Evolutionary conservation across 148 eudicot species (phyloP), one percentile per base, ranked within the genome.

Genomic region (Nepenthes mirabilis): DNA sequence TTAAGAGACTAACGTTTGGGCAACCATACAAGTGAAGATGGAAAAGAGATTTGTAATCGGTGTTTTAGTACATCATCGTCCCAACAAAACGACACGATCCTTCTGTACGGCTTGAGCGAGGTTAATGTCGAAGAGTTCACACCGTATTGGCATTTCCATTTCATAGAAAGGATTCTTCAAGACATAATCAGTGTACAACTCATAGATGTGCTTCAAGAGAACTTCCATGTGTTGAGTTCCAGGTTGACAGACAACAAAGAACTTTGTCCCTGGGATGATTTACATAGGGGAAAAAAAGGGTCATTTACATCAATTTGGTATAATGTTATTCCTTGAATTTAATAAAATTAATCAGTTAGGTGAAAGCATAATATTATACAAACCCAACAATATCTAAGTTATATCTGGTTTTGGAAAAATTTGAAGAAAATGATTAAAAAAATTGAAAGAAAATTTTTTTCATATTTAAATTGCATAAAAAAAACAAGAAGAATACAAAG

Each of bases 71-170:
- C 49, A 64, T 88, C 70, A 91, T 73, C 98, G 77, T 9, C 84
- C 94, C 43, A 91, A 62, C 66, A 83, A 69, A n/a, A 82, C 77
- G 52, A 88, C 84, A 6, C 94, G 90, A 67, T 88, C 96, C 68
- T 83, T 91, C 65, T 76, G 96, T 53, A 91, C 82, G 33, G 88
- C 88, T 62, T 88, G 96, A 13, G 90, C 63, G 55, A 91, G 75
- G 71, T 85, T 88, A 60, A 83, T 75, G 63, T 88, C 98, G 55
- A 91, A 91, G 48, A 85, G 91, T 82, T 91, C 98, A 62, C 98
- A 91, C 9, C 98, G 79, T 52, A 91, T 91, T 23, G 98, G 98
- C 98, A 91, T 91, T 77, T 91, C 98, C 94, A 91, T 83, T 66
- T 91, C 96, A 69, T 88, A 91, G 73, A 88, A 91, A 13, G 98